These are phyloP conservation scores for Cotoneaster glaucophyllus DNA, from an alignment of 306 rosid genomes.

Conservation along the genomic window DNA sequence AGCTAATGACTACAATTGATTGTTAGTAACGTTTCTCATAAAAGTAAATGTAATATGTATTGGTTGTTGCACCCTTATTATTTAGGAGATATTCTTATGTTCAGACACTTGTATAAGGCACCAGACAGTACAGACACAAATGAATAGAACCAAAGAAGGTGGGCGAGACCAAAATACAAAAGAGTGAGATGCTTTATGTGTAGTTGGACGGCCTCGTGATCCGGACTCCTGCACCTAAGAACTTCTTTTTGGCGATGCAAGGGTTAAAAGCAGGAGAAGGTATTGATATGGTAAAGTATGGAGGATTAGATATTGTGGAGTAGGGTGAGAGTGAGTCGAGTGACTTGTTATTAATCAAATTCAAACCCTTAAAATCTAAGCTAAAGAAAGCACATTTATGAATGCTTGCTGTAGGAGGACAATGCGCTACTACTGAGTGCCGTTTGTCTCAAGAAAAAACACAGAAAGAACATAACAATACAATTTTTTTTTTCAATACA, in stretches of 20 bases:
- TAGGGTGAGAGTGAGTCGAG: too few species aligned
- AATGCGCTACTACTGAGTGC: neutral
- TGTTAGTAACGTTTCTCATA: neutral
- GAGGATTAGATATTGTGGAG: neutral
- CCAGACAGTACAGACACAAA: neutral
- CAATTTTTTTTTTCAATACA: neutral
- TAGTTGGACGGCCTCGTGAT: neutral
- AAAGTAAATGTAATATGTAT: neutral
- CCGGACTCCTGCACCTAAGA: neutral
- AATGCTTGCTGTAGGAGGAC: constrained; percentile 1
- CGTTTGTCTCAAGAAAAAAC: neutral
- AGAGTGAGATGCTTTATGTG: neutral
- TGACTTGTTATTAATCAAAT: too few species aligned
- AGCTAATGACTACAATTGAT: neutral
- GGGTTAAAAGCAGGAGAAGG: neutral
- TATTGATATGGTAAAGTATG: neutral
- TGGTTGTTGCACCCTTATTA: neutral
- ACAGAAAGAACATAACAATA: neutral
- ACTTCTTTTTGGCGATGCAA: neutral
- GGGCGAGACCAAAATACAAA: neutral
- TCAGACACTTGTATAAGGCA: too few species aligned
- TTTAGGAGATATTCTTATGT: neutral
- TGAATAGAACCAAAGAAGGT: neutral
- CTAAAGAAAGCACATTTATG: neutral
- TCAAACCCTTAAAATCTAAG: neutral